Evolutionary conservation across 2,329 filamentous ascomycete genomes (phyloP), one percentile per base, ranked within the genome.

Genomic region (Graphilbum fragrans): DNA sequence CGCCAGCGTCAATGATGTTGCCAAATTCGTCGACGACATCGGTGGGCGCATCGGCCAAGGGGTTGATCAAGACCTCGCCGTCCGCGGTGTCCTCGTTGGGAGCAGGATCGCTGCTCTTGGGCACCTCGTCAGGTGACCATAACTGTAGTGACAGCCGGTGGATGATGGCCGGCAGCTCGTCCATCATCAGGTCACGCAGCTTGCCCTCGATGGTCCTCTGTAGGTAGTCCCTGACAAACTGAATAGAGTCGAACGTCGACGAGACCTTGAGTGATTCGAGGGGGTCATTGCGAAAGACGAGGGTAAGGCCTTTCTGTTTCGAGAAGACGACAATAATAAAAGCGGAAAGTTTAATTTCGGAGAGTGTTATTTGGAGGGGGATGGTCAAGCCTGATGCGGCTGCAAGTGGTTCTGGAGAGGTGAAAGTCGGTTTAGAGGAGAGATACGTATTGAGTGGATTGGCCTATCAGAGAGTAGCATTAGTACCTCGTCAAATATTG

Each of bases 311-410:
- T 58, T 98, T 98, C 64, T 94, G 87, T 58, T 87, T 90, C 3
- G 90, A 96, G 59, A 98, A 98, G 47, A 98, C 92, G 38, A 98
- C 63, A 44, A 98, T 95, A 51, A 98, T 93, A 59, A 98, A 96
- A 11, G 90, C 92, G 4, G 88, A 95, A 39, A 98, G 69, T 56
- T 93, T 86, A 57, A 98, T 93, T 51, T 96, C 86, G 37, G 92
- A 96, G 39, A 98, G 61, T 1, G 92, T 96, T 51, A 98, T 95
- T 57, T 94, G 90, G 35, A 98, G 69, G n/a, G 92, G 92, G 54
- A 98, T 98, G 3, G 92, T 98, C 50, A 98, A 70, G 27, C 90
- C 86, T 34, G 87, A 90, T 42, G 86, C 80, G 36, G 92, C 92
- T 37, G 92, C 92, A 45, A 98, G 66, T 4, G 92, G 92, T 58